A percentile compares a stretch with the other conserved stretches of the same genome.
phyloP scores from a whole-genome alignment of 768 basidiomycete genomes.

The Boletus pseudo-olivaceus region DNA sequence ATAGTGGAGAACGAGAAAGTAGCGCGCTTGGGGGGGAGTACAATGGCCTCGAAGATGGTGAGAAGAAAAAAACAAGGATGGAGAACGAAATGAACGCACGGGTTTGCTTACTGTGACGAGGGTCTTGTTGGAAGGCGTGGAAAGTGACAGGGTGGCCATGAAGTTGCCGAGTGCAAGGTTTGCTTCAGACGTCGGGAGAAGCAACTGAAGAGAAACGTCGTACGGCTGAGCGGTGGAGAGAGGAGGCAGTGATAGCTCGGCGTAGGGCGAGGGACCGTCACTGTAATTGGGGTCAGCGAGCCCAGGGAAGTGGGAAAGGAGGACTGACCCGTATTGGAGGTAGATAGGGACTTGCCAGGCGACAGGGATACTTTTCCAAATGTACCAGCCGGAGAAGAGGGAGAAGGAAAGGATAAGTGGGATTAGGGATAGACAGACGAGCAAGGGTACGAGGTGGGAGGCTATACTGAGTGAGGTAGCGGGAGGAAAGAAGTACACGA shows the following conservation, averaged over 20 bases:
- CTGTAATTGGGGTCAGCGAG: constrained; percentile 35
- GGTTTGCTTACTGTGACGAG: constrained; percentile 58
- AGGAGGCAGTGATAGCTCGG: constrained; percentile 46
- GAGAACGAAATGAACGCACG: constrained; percentile 41
- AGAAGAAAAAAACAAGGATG: not conserved
- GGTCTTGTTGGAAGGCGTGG: constrained; percentile 59
- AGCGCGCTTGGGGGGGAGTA: constrained; percentile 37
- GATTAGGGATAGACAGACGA: constrained; percentile 57
- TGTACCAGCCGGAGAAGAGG: constrained; percentile 62
- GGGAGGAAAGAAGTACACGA: constrained; percentile 11
- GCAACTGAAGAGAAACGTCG: constrained; percentile 64
- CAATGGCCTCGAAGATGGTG: constrained; percentile 50
- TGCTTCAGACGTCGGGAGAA: constrained; percentile 59
- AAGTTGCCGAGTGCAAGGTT: constrained; percentile 82
- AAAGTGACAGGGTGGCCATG: constrained; percentile 67
- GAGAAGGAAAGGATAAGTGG: constrained; percentile 63
- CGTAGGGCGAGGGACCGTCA: constrained; percentile 63
- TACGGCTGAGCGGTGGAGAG: constrained; percentile 67
- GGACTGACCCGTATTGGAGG: constrained; percentile 76
- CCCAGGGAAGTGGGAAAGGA: not conserved
- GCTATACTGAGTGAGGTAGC: constrained; percentile 34
- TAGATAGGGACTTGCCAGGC: constrained; percentile 68
- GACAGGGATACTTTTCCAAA: constrained; percentile 69
- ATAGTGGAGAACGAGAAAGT: constrained; percentile 36
- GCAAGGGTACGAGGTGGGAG: constrained; percentile 62